These are phyloP conservation scores for Triticum urartu DNA, from an alignment of 176 grass and related monocot species.

Conservation along the genomic window DNA sequence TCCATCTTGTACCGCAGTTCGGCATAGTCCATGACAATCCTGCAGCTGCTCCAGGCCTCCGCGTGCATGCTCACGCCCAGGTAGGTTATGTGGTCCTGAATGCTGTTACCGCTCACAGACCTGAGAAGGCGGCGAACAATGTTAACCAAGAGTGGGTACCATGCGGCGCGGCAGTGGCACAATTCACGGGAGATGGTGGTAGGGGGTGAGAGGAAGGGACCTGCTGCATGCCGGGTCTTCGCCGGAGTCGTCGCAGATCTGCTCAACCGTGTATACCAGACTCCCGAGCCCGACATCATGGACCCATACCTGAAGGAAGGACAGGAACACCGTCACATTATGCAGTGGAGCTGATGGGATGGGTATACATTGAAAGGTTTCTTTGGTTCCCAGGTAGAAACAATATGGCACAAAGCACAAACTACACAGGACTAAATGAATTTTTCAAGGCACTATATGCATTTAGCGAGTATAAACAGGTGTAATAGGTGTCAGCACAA, in stretches of 20 bases:
- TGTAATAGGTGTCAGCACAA: neutral
- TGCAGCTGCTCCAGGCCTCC: conserved; percentile 64
- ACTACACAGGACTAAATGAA: neutral
- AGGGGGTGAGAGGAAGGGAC: conserved; percentile 1
- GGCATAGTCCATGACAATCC: conserved; percentile 74
- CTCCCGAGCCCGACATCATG: conserved; percentile 59
- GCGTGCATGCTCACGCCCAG: conserved; percentile 67
- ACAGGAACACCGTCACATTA: neutral
- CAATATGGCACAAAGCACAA: neutral
- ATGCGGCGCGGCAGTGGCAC: neutral
- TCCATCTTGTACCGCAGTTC: conserved; percentile 66
- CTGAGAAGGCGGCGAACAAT: conserved; percentile 24
- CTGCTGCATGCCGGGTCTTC: conserved; percentile 86
- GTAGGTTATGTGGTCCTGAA: conserved; percentile 66
- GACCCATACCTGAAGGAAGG: conserved; percentile 62
- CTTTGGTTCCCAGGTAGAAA: neutral
- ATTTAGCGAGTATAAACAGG: neutral
- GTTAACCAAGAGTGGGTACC: neutral
- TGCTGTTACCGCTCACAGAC: conserved; percentile 65
- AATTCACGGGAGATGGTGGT: neutral
- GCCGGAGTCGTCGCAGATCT: conserved; percentile 72
- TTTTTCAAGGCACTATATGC: neutral
- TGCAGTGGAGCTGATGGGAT: neutral
- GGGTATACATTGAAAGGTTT: neutral
- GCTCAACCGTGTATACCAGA: conserved; percentile 55